A percentile compares a stretch with the other conserved stretches of the same genome.
phyloP scores from a whole-genome alignment of 176 grass and related monocot genomes.

The Carex parvula region DNA sequence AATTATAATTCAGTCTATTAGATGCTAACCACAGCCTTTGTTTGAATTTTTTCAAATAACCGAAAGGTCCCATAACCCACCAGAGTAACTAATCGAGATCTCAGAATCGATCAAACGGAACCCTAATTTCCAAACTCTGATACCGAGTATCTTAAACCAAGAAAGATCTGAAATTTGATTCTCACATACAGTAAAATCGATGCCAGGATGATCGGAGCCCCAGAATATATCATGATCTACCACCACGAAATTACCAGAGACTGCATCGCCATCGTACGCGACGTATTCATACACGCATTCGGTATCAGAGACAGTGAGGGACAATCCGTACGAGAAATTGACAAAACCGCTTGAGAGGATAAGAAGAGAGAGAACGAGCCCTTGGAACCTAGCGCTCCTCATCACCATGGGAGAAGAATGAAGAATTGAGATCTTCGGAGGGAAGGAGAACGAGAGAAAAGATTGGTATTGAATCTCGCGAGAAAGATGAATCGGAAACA shows the following conservation, averaged over 20 bases:
- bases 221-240: conserved; percentile 99
- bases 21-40: not conserved
- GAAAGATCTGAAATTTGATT: not conserved
- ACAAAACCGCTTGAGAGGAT: conserved; percentile 24
- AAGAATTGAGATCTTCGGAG: not conserved
- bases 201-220: conserved; percentile 91
- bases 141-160: not conserved
- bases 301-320: conserved; percentile 76
- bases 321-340: conserved; percentile 44
- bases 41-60: not conserved
- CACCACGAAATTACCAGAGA: conserved; percentile 97
- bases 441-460: not conserved
- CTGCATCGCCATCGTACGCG: conserved; percentile 84
- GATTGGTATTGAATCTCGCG: not conserved
- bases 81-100: not conserved
- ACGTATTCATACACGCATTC: conserved; percentile 99
- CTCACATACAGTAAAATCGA: conserved; percentile 74
- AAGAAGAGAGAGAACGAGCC: conserved; percentile 30
- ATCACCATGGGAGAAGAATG: conserved; percentile 17
- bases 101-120: not conserved
- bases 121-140: not conserved
- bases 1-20: not conserved
- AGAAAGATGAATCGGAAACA: not conserved
- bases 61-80: not conserved
- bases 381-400: conserved; percentile 2